Evolutionary conservation across 2,329 filamentous ascomycete species (phyloP).

Genomic region (Trichoderma polysporum): DNA sequence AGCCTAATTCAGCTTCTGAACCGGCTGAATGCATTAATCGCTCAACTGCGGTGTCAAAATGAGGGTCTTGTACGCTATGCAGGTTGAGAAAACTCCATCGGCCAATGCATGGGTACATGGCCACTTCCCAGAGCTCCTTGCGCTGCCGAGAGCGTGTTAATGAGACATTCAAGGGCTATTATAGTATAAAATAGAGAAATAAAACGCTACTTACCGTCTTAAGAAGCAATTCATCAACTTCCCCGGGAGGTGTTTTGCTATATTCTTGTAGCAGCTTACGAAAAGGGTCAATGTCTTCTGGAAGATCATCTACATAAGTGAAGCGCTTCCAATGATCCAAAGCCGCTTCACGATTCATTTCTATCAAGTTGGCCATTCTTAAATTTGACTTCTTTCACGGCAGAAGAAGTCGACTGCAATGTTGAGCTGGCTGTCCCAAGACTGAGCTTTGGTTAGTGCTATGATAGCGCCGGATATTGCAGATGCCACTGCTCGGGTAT

Average conservation of each 20-base stretch:
- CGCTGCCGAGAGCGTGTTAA: not conserved
- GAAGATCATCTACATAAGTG: not conserved
- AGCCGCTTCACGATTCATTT: not conserved
- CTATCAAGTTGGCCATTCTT: not conserved
- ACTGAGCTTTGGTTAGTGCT: not conserved
- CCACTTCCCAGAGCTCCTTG: not conserved
- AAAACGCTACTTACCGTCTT: not conserved
- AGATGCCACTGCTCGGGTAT: too few relatives aligned
- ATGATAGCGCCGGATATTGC: not conserved
- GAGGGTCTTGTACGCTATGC: not conserved
- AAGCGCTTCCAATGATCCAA: not conserved
- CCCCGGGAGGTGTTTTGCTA: not conserved
- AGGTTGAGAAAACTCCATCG: conserved; percentile 10
- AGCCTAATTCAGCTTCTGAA: not conserved
- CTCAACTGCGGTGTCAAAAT: not conserved
- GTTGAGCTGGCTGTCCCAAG: not conserved
- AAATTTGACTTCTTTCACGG: not conserved
- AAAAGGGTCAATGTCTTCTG: not conserved
- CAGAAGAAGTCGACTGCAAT: not conserved
- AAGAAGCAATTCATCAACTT: not conserved
- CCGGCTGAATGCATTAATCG: not conserved
- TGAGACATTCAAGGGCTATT: not conserved
- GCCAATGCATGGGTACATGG: conserved; percentile 5
- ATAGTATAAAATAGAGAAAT: not conserved
- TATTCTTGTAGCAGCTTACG: not conserved